Base-by-base conservation (phyloP, 2,329 filamentous ascomycete species). In the Lasiodiplodia gonubiensis region DNA sequence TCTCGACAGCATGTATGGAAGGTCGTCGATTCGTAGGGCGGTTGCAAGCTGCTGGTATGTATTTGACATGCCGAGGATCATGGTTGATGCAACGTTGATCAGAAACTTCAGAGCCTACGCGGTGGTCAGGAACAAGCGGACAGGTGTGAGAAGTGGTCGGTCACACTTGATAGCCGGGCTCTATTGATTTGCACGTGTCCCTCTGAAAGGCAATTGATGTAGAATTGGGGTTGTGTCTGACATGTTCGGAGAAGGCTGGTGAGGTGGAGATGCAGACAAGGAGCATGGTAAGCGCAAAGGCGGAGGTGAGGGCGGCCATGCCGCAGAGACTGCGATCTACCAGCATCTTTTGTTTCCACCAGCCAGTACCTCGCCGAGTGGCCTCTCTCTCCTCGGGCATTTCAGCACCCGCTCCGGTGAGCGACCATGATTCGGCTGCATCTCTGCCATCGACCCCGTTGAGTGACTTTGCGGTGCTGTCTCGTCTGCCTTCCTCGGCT, bases 1-100 rank as follows among this genome's bases (percentile, higher is more conserved):
- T 18, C 48, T 66, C 1, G 37, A 12, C 8, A 66, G 49, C 11
- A 35, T 52, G 37, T 55, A 27, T 2, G n/a, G 30, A 14, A 66
- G 12, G 21, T 66, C 63, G 25, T 68, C 66, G 6, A 73, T 69
- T 12, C 70, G 71, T 18, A 75, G 57, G 1, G 73, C 71, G 5
- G 74, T 76, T 6, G 75, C 67, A 14, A 76, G 64, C 59, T 77
- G 74, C 51, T 77, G 73, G 60, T 75, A 77, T 1, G 74, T 76
- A 27, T 76, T 76, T 51, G 72, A 74, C 71, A 74, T 74, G 16
- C 74, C 72, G 4, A 76, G 67, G 2, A 75, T 64, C 71, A 75
- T 74, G 5, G 74, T 76, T 1, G 73, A 73, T 10, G 70, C 74
- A 1, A 74, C 66, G 63, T 77, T 75, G 52, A 76, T 73, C 7